These are phyloP conservation scores for Starmerella vaccinii DNA, from an alignment of 805 yeast genomes.

Conservation along the genomic window DNA sequence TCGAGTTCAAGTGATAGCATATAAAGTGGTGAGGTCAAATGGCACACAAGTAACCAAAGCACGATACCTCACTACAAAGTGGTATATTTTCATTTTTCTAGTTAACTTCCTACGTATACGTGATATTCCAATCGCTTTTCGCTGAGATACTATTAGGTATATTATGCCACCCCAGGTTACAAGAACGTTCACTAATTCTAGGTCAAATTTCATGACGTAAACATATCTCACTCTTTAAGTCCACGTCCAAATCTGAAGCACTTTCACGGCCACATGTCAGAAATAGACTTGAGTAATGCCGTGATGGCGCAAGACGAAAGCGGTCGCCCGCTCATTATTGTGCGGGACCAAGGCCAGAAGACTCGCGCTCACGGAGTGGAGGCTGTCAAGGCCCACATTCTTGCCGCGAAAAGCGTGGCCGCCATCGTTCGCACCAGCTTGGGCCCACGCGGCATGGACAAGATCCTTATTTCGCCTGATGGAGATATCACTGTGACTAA, in stretches of 20 bases:
- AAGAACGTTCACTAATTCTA: no score
- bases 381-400: constrained; percentile 71
- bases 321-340: constrained; percentile 98
- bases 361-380: constrained; percentile 64
- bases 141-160: no score
- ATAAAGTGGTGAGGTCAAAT: no score
- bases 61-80: no score
- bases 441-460: constrained; percentile 98
- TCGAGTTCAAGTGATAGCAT: no score
- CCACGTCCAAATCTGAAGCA: neutral
- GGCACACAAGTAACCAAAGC: no score
- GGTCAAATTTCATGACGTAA: constrained; percentile 2
- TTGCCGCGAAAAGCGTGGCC: constrained; percentile 92
- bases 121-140: no score
- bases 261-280: constrained; percentile 16
- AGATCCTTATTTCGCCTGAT: constrained; percentile 87
- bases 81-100: no score
- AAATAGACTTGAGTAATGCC: constrained; percentile 87
- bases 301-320: constrained; percentile 97
- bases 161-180: no score
- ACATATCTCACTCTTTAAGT: neutral
- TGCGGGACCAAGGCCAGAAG: constrained; percentile 66
- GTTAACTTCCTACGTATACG: no score
- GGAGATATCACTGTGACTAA: constrained; percentile 97
- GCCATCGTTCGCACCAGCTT: constrained; percentile 82